These are phyloP conservation scores for Russula lepida DNA, from an alignment of 768 basidiomycete species.

Conservation along the genomic window DNA sequence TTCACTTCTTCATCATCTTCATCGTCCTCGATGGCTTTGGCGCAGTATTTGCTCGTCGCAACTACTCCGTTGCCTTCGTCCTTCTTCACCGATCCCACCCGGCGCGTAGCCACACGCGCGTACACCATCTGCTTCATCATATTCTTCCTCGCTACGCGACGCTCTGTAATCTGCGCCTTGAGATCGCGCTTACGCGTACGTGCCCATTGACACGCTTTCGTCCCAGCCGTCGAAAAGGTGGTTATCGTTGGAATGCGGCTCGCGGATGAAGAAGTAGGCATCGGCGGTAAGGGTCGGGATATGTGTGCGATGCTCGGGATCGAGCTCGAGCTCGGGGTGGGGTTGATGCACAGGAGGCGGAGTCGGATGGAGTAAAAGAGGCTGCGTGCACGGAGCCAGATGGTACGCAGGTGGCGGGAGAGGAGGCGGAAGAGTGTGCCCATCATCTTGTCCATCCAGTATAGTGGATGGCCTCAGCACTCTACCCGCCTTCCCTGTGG, in stretches of 20 bases:
- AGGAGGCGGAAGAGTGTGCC: conserved; percentile 10
- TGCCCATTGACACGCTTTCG: conserved; percentile 1
- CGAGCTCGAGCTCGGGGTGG: not conserved
- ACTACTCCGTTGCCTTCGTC: not conserved
- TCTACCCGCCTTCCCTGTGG: not conserved
- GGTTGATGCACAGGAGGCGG: not conserved
- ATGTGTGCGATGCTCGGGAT: not conserved
- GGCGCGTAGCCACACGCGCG: not conserved
- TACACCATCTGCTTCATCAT: not conserved
- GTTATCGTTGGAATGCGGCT: not conserved
- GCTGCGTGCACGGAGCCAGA: conserved; percentile 8
- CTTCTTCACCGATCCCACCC: not conserved
- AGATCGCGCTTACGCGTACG: not conserved
- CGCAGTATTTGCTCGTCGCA: not conserved
- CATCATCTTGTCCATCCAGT: not conserved
- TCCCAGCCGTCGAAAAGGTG: not conserved
- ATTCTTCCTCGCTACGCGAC: not conserved
- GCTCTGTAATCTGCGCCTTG: conserved; percentile 4
- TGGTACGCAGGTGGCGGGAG: conserved; percentile 5
- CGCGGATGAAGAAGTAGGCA: not conserved
- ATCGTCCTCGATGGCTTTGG: not conserved
- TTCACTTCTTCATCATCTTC: conserved; percentile 1
- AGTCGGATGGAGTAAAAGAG: conserved; percentile 8
- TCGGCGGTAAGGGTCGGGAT: too few species aligned
- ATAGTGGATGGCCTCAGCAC: not conserved